These are phyloP conservation scores for Avena insularis DNA, from an alignment of 176 grass and related monocot genomes.

Conservation along the genomic window DNA sequence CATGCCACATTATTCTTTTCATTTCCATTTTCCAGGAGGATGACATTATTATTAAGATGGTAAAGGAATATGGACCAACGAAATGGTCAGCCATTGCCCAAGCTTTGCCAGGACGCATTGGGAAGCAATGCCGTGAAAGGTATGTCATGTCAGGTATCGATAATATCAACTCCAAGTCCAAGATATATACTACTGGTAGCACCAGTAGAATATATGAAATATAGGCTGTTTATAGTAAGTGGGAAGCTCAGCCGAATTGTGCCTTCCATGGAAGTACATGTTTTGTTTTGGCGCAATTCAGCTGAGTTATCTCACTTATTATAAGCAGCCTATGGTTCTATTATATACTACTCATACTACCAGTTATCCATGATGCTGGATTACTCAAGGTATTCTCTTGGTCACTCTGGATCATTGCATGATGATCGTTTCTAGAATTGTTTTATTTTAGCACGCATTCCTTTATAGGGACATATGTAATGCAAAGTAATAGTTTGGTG, in stretches of 20 bases:
- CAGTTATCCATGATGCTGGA: slow-evolving; percentile 5
- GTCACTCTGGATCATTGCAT: background rate
- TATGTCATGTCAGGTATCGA: slow-evolving; percentile 44
- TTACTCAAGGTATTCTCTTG: slow-evolving; percentile 26
- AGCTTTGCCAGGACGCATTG: slow-evolving; percentile 90
- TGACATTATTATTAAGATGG: slow-evolving; percentile 87
- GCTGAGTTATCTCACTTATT: background rate
- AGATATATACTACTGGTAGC: background rate
- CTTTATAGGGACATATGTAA: slow-evolving; percentile 11
- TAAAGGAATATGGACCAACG: slow-evolving; percentile 74
- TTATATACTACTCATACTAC: slow-evolving; percentile 10
- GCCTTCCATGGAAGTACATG: background rate
- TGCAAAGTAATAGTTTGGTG: slow-evolving; percentile 14
- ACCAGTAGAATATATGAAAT: background rate
- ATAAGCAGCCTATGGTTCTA: background rate
- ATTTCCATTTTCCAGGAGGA: slow-evolving; percentile 70
- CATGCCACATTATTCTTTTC: slow-evolving; percentile 29
- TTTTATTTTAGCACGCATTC: slow-evolving; percentile 1
- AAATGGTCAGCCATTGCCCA: slow-evolving; percentile 96
- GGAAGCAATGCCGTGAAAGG: slow-evolving; percentile 96
- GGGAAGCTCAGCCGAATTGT: background rate
- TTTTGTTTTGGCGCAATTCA: slow-evolving; percentile 18
- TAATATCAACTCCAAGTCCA: background rate
- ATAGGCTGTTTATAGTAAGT: background rate
- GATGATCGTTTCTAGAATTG: background rate